phyloP scores from a whole-genome alignment of 768 basidiomycete genomes.

The Mycena rebaudengoi region DNA sequence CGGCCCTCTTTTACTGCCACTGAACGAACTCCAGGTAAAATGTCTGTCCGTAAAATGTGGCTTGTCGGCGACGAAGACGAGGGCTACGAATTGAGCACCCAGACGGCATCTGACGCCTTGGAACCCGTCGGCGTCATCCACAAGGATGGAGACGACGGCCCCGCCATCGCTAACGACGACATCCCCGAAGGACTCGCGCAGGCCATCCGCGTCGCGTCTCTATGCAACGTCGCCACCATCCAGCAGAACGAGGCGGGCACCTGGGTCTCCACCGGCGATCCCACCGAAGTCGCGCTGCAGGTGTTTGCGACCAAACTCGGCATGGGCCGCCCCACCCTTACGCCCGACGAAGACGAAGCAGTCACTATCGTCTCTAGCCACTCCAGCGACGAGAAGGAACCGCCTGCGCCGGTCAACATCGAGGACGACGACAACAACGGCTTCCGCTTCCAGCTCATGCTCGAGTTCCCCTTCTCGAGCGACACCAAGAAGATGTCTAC shows the following conservation, averaged over 20 bases:
- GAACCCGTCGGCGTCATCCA: conserved; percentile 41
- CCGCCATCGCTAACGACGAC: conserved; percentile 27
- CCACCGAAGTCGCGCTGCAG: conserved; percentile 65
- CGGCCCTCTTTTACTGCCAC: not conserved
- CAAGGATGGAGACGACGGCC: conserved; percentile 30
- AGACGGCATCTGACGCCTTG: conserved; percentile 40
- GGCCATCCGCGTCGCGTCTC: conserved; percentile 41
- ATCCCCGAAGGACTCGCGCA: conserved; percentile 36
- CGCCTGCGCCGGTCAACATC: conserved; percentile 24
- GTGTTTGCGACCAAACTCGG: conserved; percentile 61
- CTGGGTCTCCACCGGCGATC: conserved; percentile 60
- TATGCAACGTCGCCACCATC: conserved; percentile 51
- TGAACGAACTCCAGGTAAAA: conserved; percentile 46
- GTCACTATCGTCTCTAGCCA: conserved; percentile 27
- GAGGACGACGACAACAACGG: conserved; percentile 29
- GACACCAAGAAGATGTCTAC: conserved; percentile 60
- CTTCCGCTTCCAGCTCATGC: conserved; percentile 42
- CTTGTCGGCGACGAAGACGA: conserved; percentile 40
- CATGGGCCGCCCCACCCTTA: conserved; percentile 45
- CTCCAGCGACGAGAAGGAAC: conserved; percentile 33
- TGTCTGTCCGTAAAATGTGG: conserved; percentile 52
- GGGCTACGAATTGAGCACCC: conserved; percentile 41
- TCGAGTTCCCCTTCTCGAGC: conserved; percentile 58
- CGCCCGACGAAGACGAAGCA: conserved; percentile 31
- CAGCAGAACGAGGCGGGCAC: conserved; percentile 50